Evolutionary conservation across 352 stramenopile species (phyloP).

Genomic region (Plasmopara viticola): DNA sequence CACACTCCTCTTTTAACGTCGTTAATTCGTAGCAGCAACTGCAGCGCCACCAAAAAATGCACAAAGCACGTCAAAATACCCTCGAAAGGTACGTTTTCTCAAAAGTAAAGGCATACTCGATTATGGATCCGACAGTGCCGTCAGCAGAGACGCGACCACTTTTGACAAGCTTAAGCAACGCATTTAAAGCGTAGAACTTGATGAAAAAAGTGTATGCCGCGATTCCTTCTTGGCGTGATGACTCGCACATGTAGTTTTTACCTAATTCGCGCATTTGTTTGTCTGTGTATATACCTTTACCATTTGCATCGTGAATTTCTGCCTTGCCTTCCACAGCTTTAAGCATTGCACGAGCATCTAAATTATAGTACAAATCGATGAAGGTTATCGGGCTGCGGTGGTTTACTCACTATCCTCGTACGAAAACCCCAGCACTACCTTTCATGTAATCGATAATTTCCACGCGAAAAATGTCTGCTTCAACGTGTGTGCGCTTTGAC

Average conservation of each 20-base stretch:
- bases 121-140: conserved; percentile 21
- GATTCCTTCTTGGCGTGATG: conserved; percentile 46
- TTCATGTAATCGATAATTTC: conserved; percentile 81
- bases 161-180: conserved; percentile 35
- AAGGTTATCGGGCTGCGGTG: background rate
- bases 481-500: conserved; percentile 59
- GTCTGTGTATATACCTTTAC: conserved; percentile 72
- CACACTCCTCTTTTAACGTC: conserved; percentile 43
- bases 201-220: conserved; percentile 82
- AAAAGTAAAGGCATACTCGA: conserved; percentile 20
- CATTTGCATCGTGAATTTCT: conserved; percentile 25
- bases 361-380: background rate
- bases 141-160: conserved; percentile 26
- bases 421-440: conserved; percentile 18
- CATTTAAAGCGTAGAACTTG: conserved; percentile 64
- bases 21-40: conserved; percentile 32
- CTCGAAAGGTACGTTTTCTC: background rate
- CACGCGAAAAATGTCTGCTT: conserved; percentile 56
- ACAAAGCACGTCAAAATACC: background rate
- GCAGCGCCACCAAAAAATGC: background rate
- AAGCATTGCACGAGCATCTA: conserved; percentile 41
- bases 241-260: conserved; percentile 84
- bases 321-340: conserved; percentile 32
- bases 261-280: conserved; percentile 59
- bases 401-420: background rate